Evolutionary conservation across 148 eudicot genomes (phyloP).

Genomic region (Hydrangea macrophylla): DNA sequence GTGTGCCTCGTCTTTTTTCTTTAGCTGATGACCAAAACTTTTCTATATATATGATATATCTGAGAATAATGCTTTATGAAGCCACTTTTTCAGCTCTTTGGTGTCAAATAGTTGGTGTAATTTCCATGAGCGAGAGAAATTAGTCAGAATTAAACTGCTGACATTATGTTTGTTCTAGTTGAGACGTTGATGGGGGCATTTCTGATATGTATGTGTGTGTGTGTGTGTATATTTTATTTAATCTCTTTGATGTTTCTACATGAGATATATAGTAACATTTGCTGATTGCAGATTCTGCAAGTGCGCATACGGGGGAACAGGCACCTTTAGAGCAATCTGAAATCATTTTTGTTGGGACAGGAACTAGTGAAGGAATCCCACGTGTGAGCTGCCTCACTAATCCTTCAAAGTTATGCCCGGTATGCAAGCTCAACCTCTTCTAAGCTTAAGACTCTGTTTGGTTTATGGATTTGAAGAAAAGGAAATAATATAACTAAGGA

Average conservation of each 20-base stretch:
- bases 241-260: neutral
- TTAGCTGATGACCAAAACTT: neutral
- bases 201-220: too few species aligned
- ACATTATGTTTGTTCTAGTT: neutral
- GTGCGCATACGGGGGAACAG: conserved; percentile 26
- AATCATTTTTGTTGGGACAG: conserved; percentile 90
- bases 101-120: neutral
- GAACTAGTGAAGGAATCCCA: conserved; percentile 98
- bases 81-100: neutral
- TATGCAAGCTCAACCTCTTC: conserved; percentile 31
- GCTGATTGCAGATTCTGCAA: conserved; percentile 41
- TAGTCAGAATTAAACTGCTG: neutral
- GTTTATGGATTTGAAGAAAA: too few species aligned
- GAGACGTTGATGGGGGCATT: neutral
- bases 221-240: too few species aligned
- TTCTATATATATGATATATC: neutral
- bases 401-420: conserved; percentile 67
- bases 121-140: neutral
- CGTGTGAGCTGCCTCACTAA: conserved; percentile 97
- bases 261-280: conserved; percentile 4
- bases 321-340: conserved; percentile 46
- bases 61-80: neutral
- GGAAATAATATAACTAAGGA: too few species aligned
- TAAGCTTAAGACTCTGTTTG: too few species aligned
- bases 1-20: neutral